Conservation (phyloP, 345 rosid species). For the Reutealis trisperma region DNA sequence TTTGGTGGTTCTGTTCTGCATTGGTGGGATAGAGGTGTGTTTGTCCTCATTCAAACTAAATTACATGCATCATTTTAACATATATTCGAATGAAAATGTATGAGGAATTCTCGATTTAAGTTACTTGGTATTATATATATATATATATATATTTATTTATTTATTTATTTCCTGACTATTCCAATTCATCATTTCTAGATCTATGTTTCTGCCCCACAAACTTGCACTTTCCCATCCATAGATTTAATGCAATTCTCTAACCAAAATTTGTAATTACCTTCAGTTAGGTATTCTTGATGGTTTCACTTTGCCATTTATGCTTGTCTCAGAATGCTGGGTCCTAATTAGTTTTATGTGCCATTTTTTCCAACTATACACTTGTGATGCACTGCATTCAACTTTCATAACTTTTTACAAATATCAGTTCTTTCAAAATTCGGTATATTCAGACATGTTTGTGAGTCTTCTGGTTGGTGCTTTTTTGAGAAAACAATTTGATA, state of each 20-base stretch:
- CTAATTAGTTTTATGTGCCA: not conserved
- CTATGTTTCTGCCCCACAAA: too few relatives aligned
- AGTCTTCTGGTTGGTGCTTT: not conserved
- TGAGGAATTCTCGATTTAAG: not conserved
- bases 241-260: too few relatives aligned
- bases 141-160: too few relatives aligned
- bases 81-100: not conserved
- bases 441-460: not conserved
- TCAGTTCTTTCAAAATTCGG: not conserved
- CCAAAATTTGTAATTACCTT: too few relatives aligned
- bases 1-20: conserved; percentile 91
- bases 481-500: not conserved
- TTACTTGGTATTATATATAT: too few relatives aligned
- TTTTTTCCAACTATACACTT: not conserved
- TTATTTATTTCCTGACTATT: too few relatives aligned
- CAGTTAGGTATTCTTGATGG: not conserved
- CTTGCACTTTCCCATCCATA: too few relatives aligned
- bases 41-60: not conserved
- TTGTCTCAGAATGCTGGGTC: not conserved
- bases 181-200: too few relatives aligned
- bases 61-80: conserved; percentile 8
- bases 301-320: not conserved
- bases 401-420: not conserved
- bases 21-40: conserved; percentile 93
- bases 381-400: not conserved